These are phyloP conservation scores for Calocera cornea DNA, from an alignment of 768 basidiomycete genomes.

Conservation along the genomic window DNA sequence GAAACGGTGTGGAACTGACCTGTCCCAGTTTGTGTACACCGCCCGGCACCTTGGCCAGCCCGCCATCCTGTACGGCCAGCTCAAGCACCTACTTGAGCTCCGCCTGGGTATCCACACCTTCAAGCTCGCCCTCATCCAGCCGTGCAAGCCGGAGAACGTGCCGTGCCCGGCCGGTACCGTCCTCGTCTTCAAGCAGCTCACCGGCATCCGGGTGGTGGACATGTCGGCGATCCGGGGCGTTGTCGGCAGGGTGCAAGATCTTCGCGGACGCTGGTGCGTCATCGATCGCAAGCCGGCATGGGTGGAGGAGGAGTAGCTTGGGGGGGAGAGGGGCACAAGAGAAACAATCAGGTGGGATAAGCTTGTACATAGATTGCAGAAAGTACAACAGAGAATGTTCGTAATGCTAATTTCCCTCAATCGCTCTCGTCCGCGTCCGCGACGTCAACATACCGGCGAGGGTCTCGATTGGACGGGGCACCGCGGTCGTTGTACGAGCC, in stretches of 20 bases:
- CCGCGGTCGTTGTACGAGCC: too few relatives aligned
- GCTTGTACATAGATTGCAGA: too few relatives aligned
- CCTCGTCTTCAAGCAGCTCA: neutral
- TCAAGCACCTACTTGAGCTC: neutral
- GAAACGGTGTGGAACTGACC: neutral
- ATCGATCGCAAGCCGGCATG: neutral
- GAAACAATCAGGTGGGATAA: too few relatives aligned
- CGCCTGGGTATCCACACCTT: neutral
- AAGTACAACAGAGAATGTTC: too few relatives aligned
- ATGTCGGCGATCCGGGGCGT: neutral
- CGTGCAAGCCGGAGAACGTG: neutral
- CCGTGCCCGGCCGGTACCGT: neutral
- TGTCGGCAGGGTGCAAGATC: neutral
- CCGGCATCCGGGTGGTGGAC: neutral
- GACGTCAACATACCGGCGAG: too few relatives aligned
- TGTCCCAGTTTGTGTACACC: neutral
- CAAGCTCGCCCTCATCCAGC: neutral
- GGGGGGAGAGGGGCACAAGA: too few relatives aligned
- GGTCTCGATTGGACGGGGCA: too few relatives aligned
- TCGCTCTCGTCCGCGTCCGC: too few relatives aligned
- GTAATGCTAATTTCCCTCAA: too few relatives aligned
- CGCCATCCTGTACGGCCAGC: neutral
- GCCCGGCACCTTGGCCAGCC: neutral
- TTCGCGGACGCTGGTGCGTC: neutral
- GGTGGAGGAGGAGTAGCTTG: neutral